A percentile compares a stretch with the other conserved stretches of the same genome.
Conservation (phyloP, 2,329 filamentous ascomycete species). For the Magnaporthiopsis incrustans region DNA sequence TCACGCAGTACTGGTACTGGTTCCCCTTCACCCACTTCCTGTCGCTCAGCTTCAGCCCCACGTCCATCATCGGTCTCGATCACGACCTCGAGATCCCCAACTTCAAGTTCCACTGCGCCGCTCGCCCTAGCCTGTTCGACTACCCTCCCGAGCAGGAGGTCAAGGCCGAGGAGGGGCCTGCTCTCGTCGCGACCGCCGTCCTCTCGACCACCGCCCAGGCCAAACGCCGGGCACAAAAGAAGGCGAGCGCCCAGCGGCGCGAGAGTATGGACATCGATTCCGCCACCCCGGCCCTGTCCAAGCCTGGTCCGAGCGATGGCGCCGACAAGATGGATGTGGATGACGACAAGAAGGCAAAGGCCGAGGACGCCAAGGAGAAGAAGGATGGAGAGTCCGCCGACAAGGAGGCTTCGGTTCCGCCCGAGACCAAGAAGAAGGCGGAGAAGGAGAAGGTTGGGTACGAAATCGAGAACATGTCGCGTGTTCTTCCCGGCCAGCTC, state of each 20-base stretch:
- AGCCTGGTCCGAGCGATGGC: constrained; percentile 21
- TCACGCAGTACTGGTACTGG: constrained; percentile 99
- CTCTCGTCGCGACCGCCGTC: constrained; percentile 90
- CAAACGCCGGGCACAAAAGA: constrained; percentile 87
- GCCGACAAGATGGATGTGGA: constrained; percentile 87
- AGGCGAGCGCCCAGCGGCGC: constrained; percentile 78
- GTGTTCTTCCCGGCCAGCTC: constrained; percentile 84
- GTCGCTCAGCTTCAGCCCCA: constrained; percentile 92
- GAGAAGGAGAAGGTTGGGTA: constrained; percentile 97
- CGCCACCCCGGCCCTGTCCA: constrained; percentile 53
- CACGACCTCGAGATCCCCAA: constrained; percentile 87
- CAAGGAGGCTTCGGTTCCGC: constrained; percentile 45
- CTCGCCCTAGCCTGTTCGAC: constrained; percentile 90
- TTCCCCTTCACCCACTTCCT: constrained; percentile 98
- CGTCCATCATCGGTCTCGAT: constrained; percentile 89
- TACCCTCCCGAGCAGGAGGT: constrained; percentile 96
- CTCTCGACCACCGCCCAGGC: constrained; percentile 95
- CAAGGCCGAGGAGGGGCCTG: constrained; percentile 87
- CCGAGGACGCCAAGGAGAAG: constrained; percentile 51
- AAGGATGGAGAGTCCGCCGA: constrained; percentile 46
- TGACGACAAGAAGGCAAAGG: constrained; percentile 47
- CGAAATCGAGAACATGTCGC: constrained; percentile 93
- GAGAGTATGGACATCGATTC: constrained; percentile 96
- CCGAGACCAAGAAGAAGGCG: constrained; percentile 72
- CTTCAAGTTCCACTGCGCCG: constrained; percentile 94